Evolutionary conservation across 306 rosid genomes (phyloP), one percentile per base, ranked within the genome.

Genomic region (Morella rubra): DNA sequence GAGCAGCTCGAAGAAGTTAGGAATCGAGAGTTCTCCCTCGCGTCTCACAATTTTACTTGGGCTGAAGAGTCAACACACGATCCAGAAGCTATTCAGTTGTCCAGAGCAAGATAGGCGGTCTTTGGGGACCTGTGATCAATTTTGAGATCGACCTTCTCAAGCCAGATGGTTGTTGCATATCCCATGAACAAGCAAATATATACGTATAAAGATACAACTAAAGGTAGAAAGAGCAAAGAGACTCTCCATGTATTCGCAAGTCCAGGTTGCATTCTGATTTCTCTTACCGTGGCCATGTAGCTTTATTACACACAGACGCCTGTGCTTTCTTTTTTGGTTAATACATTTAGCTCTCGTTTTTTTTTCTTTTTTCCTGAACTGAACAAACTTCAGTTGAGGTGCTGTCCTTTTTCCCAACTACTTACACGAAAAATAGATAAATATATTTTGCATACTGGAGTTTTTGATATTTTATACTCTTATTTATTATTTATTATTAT

Each of bases 1-100:
- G 83, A 87, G 76, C 89, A 87, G 70, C 89, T 85, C 52, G 96
- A 89, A 78, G 89, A 85, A 71, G 81, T 56, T 8, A 87, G 90
- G 84, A 87, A 69, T 81, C 82, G 70, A 77, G 91, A 90, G 55
- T 73, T 82, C 44, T 74, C 89, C 27, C 85, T 66, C 44, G 73
- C 68, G 81, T 84, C 91, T 73, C 96, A 90, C 79, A 83, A 76
- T 22, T 92, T 94, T 85, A 77, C 79, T 73, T 95, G 97, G 98
- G 86, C 79, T 72, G 96, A 84, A 20, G 98, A 95, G 69, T 78
- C 91, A 13, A 90, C 88, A n/a, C 87, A 85, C 47, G 96, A 90
- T 81, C 98, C 86, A 81, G 95, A 89, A 82, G 96, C 97, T 71
- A 92, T 95, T 32, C 97, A 92, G 44, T 87, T 95, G 83, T 92